Conservation (phyloP, 2,329 filamentous ascomycete genomes). For the Tolypocladium pustulatum region DNA sequence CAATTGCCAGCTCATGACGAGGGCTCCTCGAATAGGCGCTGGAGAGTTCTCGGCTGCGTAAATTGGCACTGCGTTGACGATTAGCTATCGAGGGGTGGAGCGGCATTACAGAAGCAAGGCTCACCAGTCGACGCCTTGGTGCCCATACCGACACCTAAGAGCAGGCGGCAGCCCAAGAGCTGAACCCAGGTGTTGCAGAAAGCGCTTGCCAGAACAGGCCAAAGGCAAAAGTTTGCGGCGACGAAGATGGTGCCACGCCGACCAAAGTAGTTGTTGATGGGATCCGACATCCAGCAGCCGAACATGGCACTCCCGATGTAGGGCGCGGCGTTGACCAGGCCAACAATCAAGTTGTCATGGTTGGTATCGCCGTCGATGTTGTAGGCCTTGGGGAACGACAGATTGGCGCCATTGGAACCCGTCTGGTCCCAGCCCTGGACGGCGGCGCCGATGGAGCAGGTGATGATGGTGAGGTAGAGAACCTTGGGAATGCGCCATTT, state of each 20-base stretch:
- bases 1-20: slow-evolving; percentile 76
- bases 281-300: slow-evolving; percentile 59
- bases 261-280: slow-evolving; percentile 37
- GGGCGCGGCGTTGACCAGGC: slow-evolving; percentile 54
- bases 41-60: slow-evolving; percentile 68
- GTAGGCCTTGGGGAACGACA: slow-evolving; percentile 47
- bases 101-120: background rate
- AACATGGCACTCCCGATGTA: slow-evolving; percentile 37
- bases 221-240: slow-evolving; percentile 61
- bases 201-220: slow-evolving; percentile 59
- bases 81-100: background rate
- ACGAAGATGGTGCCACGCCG: slow-evolving; percentile 54
- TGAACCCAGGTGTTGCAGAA: slow-evolving; percentile 64
- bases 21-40: slow-evolving; percentile 57
- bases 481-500: slow-evolving; percentile 55
- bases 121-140: slow-evolving; percentile 54
- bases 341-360: slow-evolving; percentile 41
- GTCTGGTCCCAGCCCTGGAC: slow-evolving; percentile 62
- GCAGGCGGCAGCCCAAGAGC: slow-evolving; percentile 58
- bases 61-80: slow-evolving; percentile 44
- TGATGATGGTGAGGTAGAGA: slow-evolving; percentile 56
- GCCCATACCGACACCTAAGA: slow-evolving; percentile 70
- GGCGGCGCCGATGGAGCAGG: slow-evolving; percentile 60
- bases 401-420: slow-evolving; percentile 51
- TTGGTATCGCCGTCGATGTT: slow-evolving; percentile 25